Base-by-base conservation (phyloP, 208 protist genomes). In the Trypanosoma cruzi region DNA sequence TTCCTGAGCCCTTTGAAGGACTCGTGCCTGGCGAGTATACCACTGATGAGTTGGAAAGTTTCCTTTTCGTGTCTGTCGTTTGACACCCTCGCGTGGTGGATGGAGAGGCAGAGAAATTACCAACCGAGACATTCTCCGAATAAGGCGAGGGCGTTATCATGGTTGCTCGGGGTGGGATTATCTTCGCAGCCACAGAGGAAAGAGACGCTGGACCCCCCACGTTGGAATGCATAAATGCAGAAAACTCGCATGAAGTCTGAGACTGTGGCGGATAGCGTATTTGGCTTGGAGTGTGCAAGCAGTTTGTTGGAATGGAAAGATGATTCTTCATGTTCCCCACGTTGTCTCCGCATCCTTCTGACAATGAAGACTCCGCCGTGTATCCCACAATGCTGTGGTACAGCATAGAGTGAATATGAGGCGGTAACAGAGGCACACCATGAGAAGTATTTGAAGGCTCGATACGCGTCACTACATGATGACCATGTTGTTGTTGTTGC, bases 321-420 rank as follows among this genome's bases (percentile, higher is more conserved):
- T n/a, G 34, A 5, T n/a, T 36, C 2, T 31, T 6, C 16, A 22
- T 18, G 4, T n/a, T 14, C 26, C 10, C 26, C 6, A 34, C 53
- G 5, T 34, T 6, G 6, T 24, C 11, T 8, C 44, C 26, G 4
- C 40, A 26, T 40, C 4, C 20, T 22, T 24, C 44, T 44, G 62
- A n/a, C 31, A 29, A 10, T 20, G 31, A 18, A 18, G 34, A 34
- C 13, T 58, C 50, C 3, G 13, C 28, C 1, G 32, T 28, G 31
- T 24, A 31, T 8, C 32, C 49, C 4, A 67, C 16, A 31, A 58
- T 58, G 13, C 46, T 32, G 34, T 67, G 62, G 31, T 67, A 67
- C 24, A 67, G 24, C 34, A 67, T 55, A n/a, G 62, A 67, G 13
- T 67, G 62, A 44, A 67, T 57, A n/a, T 58, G 62, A 29, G 62